These are phyloP conservation scores for Haberlea rhodopensis DNA, from an alignment of 257 asterid genomes.

Conservation along the genomic window DNA sequence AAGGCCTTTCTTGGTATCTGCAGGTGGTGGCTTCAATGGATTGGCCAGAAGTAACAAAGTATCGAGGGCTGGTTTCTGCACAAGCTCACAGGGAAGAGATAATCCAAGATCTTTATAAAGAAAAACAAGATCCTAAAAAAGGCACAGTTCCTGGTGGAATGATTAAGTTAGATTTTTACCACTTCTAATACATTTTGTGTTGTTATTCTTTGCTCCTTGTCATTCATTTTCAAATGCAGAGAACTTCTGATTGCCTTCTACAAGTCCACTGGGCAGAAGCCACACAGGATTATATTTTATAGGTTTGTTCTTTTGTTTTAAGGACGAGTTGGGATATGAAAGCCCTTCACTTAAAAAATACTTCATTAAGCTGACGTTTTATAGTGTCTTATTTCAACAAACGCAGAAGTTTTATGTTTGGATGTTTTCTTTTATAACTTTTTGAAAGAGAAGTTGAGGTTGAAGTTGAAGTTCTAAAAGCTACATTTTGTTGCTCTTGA, in stretches of 20 bases:
- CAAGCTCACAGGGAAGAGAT: slow-evolving; percentile 68
- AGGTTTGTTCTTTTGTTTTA: slow-evolving; percentile 36
- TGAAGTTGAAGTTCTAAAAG: background rate
- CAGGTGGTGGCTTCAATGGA: slow-evolving; percentile 97
- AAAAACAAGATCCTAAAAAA: slow-evolving; percentile 30
- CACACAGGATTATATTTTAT: slow-evolving; percentile 66
- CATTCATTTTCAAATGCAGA: slow-evolving; percentile 34
- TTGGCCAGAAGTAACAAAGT: slow-evolving; percentile 82
- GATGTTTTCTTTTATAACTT: too few relatives aligned
- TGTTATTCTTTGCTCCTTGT: background rate
- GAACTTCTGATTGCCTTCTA: slow-evolving; percentile 53
- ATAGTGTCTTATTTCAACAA: too few relatives aligned
- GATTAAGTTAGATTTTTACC: slow-evolving; percentile 48
- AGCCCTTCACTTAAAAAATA: background rate
- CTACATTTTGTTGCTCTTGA: background rate
- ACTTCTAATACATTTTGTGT: too few relatives aligned
- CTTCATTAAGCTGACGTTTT: background rate
- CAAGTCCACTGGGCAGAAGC: slow-evolving; percentile 37
- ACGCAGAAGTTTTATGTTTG: too few relatives aligned
- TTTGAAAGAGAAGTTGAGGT: background rate
- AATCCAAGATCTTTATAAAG: slow-evolving; percentile 53
- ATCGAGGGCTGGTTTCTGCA: slow-evolving; percentile 73
- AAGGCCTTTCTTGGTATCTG: background rate
- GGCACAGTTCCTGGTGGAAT: slow-evolving; percentile 58
- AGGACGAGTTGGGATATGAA: background rate